Base-by-base conservation (phyloP, 306 rosid genomes). In the Lablab purpureus region DNA sequence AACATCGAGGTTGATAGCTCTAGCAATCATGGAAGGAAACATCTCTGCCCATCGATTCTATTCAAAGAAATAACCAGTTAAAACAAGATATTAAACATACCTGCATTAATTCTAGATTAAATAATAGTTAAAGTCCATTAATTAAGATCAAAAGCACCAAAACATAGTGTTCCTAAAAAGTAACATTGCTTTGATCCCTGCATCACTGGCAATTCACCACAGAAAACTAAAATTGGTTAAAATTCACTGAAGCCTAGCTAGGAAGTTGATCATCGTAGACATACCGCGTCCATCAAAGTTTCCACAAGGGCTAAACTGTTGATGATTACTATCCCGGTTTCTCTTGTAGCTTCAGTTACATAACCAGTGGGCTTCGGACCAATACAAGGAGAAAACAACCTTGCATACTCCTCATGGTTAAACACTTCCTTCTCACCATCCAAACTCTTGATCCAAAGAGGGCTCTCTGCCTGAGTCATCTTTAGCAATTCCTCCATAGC, bases 401-500 rank as follows among this genome's bases (percentile, higher is more conserved):
- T 86, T 55, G 67, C 65, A 74, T 96, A 93, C 71, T 93, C 97
- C 50, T 96, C 96, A 1, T 67, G 82, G 73, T 93, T 91, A 85
- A 96, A 52, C 2, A 85, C 56, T 34, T 93, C 96, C 75, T 79
- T 87, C 45, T 91, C 91, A 2, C 94, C 88, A 62, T 89, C 90
- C 36, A 75, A 40, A 69, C 81, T 86, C 85, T 87, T 91, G 54
- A 89, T 83, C 99, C 99, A 96, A 22, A 93, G 76, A 43, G 99
- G 92, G 62, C 67, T 58, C 67, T 93, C 96, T 25, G 78, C 75
- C 69, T 93, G 96, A 67, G 90, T 90, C 94, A 91, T 80, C 87
- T 89, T 93, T 15, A 93, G 55, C 34, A 96, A 73, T 79, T 96
- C 99, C 74, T 90, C 96, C 99, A 93, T 91, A 13, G 99, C 91